Conservation (phyloP, 2,329 filamentous ascomycete species). For the Cyphellophora europaea region DNA sequence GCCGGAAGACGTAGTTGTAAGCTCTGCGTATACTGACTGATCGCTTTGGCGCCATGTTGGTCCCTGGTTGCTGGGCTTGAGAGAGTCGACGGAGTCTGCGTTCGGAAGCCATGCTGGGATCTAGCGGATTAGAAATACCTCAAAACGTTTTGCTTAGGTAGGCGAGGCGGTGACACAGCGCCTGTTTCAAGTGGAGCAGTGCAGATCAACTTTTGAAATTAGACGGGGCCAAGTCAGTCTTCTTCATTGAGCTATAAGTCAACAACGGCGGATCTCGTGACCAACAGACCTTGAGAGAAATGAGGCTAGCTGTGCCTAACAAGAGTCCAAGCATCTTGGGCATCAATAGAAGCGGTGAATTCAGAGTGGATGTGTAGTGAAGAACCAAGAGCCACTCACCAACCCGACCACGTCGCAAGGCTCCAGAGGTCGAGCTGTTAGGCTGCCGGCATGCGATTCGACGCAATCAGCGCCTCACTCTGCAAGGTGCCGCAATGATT, state of each 20-base stretch:
- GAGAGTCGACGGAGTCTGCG: conserved; percentile 11
- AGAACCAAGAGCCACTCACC: not conserved
- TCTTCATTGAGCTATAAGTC: not conserved
- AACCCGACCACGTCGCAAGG: too few species aligned
- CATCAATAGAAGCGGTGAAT: not conserved
- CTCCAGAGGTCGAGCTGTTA: too few species aligned
- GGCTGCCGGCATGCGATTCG: too few species aligned
- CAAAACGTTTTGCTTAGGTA: not conserved
- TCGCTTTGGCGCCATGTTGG: conserved; percentile 8
- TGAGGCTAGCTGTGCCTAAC: not conserved
- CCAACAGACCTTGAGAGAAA: not conserved
- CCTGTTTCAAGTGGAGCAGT: not conserved
- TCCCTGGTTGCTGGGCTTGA: conserved; percentile 8
- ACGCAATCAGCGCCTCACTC: too few species aligned
- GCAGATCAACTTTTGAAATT: not conserved
- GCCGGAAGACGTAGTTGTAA: conserved; percentile 15
- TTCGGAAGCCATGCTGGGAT: conserved; percentile 14
- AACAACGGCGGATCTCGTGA: conserved; percentile 1
- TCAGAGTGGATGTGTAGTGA: not conserved
- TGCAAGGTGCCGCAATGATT: too few species aligned
- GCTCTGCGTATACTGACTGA: conserved; percentile 12
- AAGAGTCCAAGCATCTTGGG: not conserved
- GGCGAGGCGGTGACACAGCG: not conserved
- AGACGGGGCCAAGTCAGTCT: not conserved
- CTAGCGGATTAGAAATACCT: too few species aligned